A percentile compares a stretch with the other conserved stretches of the same genome.
Conservation (phyloP, 495 filamentous ascomycete species). For the Aspergillus biplanus region DNA sequence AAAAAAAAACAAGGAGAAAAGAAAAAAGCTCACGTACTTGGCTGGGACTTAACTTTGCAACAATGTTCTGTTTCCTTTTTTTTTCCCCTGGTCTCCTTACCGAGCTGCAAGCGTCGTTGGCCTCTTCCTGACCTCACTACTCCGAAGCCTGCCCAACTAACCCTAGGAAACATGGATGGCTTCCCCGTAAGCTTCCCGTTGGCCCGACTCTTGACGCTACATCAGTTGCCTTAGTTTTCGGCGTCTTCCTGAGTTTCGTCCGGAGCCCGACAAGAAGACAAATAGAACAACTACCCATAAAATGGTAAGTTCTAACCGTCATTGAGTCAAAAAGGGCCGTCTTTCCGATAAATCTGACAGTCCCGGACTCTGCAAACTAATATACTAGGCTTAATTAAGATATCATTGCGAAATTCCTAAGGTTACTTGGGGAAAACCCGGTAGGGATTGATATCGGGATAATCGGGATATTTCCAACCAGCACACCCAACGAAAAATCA, state of each 20-base stretch:
- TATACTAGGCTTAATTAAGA: conserved; percentile 11
- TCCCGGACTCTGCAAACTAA: neutral
- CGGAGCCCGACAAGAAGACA: too few species aligned
- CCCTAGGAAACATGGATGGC: neutral
- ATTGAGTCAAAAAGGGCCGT: too few species aligned
- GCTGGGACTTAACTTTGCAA: neutral
- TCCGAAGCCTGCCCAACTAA: too few species aligned
- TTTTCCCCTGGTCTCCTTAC: neutral
- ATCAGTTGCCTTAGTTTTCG: too few species aligned
- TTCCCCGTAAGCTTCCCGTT: neutral
- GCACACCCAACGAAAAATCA: too few species aligned
- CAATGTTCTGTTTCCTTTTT: neutral
- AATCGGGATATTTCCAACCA: neutral
- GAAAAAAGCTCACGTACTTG: neutral
- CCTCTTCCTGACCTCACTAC: too few species aligned
- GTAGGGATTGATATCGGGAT: neutral
- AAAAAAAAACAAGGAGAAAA: neutral
- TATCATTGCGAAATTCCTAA: conserved; percentile 2
- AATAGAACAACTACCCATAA: too few species aligned
- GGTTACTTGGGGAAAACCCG: neutral
- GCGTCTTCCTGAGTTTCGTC: too few species aligned
- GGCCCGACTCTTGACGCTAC: neutral
- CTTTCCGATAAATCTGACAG: neutral
- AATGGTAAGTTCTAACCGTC: too few species aligned
- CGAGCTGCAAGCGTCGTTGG: too few species aligned